These are phyloP conservation scores for Dittrichia graveolens DNA, from an alignment of 129 eudicot genomes.

Conservation along the genomic window DNA sequence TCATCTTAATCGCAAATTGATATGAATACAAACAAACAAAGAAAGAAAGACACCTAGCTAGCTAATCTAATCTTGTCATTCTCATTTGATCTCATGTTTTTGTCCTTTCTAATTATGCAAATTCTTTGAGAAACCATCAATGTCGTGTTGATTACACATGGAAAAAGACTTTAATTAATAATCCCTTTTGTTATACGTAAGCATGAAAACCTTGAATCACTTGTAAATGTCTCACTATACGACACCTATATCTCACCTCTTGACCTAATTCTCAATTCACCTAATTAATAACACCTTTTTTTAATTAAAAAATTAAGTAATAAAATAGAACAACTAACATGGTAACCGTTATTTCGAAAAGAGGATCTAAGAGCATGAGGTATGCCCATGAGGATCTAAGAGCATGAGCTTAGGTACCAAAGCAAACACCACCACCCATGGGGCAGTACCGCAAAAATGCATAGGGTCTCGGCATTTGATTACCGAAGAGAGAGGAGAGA, in stretches of 20 bases:
- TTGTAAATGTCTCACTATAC: not conserved
- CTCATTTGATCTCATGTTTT: constrained; percentile 21
- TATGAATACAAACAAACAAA: constrained; percentile 23
- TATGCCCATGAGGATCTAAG: no score
- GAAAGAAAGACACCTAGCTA: constrained; percentile 26
- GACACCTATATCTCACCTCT: not conserved
- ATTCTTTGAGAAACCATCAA: constrained; percentile 12
- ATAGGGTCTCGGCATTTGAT: no score
- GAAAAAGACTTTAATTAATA: constrained; percentile 17
- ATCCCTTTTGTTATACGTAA: constrained; percentile 18
- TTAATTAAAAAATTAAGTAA: not conserved
- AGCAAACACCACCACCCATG: no score
- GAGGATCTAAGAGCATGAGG: no score
- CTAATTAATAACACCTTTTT: not conserved
- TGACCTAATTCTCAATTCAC: not conserved
- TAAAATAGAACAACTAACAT: not conserved
- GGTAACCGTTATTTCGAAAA: not conserved
- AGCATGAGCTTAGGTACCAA: no score
- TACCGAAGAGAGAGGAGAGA: no score
- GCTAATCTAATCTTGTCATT: constrained; percentile 15
- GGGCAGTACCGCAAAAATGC: no score
- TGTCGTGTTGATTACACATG: constrained; percentile 22
- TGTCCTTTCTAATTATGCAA: constrained; percentile 22
- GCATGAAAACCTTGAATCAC: constrained; percentile 6
- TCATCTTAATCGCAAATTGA: constrained; percentile 26